phyloP scores from a whole-genome alignment of 1,284 basidiomycete species.

The Microbotryum scabiosae region DNA sequence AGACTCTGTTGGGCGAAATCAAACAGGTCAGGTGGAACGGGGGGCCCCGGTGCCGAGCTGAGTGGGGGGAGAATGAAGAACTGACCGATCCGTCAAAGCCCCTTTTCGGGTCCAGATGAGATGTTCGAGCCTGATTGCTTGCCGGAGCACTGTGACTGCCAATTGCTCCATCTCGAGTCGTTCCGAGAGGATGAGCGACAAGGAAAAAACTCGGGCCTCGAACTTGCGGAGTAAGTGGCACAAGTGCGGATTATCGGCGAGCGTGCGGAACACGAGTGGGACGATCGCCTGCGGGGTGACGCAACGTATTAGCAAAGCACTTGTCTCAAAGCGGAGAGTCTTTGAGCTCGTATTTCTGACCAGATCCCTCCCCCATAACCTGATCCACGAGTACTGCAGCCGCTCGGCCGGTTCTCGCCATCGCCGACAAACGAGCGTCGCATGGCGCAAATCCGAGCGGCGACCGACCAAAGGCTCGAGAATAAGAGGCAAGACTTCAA shows the following conservation, averaged over 20 bases:
- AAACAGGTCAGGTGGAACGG: background rate
- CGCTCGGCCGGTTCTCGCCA: conserved; percentile 6
- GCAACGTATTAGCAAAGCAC: background rate
- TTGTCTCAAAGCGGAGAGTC: background rate
- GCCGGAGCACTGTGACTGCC: conserved; percentile 10
- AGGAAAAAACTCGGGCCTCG: conserved; percentile 24
- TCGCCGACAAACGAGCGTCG: conserved; percentile 12
- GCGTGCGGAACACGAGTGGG: conserved; percentile 3
- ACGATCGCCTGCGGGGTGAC: conserved; percentile 9
- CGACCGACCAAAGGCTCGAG: too few relatives aligned
- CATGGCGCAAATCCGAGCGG: too few relatives aligned
- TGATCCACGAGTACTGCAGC: conserved; percentile 10
- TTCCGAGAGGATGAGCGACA: conserved; percentile 17
- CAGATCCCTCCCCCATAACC: conserved; percentile 24
- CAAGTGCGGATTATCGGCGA: conserved; percentile 3
- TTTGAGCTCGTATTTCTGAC: background rate
- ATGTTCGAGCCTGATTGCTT: conserved; percentile 8
- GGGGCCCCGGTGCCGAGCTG: background rate
- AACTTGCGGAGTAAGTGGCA: conserved; percentile 19
- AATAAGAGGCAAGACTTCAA: too few relatives aligned
- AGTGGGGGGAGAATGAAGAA: background rate
- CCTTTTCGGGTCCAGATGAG: conserved; percentile 28
- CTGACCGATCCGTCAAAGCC: conserved; percentile 15
- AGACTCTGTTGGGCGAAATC: conserved; percentile 6
- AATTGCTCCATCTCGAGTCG: conserved; percentile 9